A percentile compares a stretch with the other conserved stretches of the same genome.
These are phyloP conservation scores for Cystobasidiaceae sp. DNA, from an alignment of 1,284 basidiomycete genomes.

Conservation along the genomic window DNA sequence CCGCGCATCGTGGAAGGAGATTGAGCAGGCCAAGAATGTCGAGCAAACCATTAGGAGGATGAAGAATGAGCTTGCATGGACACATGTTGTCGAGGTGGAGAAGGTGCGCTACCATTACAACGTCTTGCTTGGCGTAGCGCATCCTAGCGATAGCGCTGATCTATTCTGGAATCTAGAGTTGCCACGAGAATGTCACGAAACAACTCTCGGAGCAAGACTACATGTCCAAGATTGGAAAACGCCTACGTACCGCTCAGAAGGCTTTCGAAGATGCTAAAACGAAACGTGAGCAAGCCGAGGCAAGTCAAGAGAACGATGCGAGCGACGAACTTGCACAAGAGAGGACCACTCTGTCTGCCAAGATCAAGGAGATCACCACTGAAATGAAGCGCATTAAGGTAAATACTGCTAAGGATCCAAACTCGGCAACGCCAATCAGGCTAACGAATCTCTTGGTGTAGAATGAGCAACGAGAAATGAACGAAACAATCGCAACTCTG, in stretches of 20 bases:
- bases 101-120: slow-evolving; percentile 50
- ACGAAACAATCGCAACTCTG: too few relatives aligned
- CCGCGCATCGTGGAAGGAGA: slow-evolving; percentile 61
- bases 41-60: slow-evolving; percentile 62
- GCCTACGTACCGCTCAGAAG: slow-evolving; percentile 18
- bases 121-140: background rate
- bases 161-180: background rate
- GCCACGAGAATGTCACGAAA: slow-evolving; percentile 13
- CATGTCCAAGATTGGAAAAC: slow-evolving; percentile 39
- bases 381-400: slow-evolving; percentile 58
- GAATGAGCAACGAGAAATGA: slow-evolving; percentile 5
- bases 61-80: slow-evolving; percentile 82
- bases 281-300: slow-evolving; percentile 10
- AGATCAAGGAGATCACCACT: slow-evolving; percentile 54
- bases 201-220: slow-evolving; percentile 20
- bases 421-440: slow-evolving; percentile 49
- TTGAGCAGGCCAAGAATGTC: slow-evolving; percentile 66
- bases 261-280: slow-evolving; percentile 44
- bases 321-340: background rate
- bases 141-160: background rate
- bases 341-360: slow-evolving; percentile 44
- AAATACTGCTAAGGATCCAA: slow-evolving; percentile 45
- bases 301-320: background rate
- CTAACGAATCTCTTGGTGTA: background rate
- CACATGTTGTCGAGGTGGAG: slow-evolving; percentile 63